Base-by-base conservation (phyloP, 148 eudicot genomes). In the Amaranthus cruentus region DNA sequence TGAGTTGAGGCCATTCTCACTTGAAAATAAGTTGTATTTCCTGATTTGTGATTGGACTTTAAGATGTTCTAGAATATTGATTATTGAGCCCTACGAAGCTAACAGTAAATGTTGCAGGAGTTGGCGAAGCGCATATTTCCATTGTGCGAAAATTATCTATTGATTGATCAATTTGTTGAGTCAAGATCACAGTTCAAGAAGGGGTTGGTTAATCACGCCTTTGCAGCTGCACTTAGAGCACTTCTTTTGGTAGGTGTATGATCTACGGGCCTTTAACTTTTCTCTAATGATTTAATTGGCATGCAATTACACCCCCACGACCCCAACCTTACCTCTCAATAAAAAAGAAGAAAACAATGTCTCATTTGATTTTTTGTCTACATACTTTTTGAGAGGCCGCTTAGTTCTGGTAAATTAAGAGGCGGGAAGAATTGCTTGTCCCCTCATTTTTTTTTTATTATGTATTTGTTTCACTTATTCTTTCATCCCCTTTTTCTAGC, bases 201-300 rank as follows among this genome's bases (percentile, higher is more conserved):
- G 77, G 98, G 98, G 63, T 78, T 95, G 70, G 98, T 95, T 61
- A 95, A 95, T 85, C 98, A 95, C 79, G 97, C 98, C 70, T 95
- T 95, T 87, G 90, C 98, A 65, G 89, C 98, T 78, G 98, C 98
- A 72, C 79, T 95, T 13, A 88, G 98, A 70, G 84, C 91, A 53
- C 87, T 91, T 52, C 96, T 95, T 76, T 76, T 95, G 75, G 98
- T 95, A 28, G 38, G 38, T 28, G 38, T 28, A 84, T 49, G 87
- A 84, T 50, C 28, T 28, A 7, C 59, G 64, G 38, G 55, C 63
- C 43, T 67, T n/a, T 11, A 5, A 10, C 38, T 50, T 4, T 62
- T 53, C 13, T 13, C 42, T 48, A 6, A n/a, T 15, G 7, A 54
- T 13, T 55, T 42, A 6, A 43, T 8, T 3, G 7, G 47, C 51